These are phyloP conservation scores for Moniliella sp. DNA, from an alignment of 1,284 basidiomycete genomes.

Conservation along the genomic window DNA sequence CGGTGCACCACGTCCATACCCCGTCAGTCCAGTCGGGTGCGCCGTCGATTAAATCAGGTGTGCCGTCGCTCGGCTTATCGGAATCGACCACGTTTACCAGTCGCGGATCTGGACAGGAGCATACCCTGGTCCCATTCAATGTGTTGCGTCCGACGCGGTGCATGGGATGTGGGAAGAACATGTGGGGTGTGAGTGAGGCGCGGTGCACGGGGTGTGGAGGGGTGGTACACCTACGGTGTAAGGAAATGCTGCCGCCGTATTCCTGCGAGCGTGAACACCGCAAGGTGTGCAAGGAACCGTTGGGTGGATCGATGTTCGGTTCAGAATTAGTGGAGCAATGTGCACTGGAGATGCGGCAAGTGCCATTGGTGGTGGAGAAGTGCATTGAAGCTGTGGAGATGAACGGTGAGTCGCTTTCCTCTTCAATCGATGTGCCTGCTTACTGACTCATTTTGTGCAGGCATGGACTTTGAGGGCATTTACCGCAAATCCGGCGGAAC, in stretches of 20 bases:
- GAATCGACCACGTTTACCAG: too few relatives aligned
- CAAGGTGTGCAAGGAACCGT: too few relatives aligned
- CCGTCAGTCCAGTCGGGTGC: too few relatives aligned
- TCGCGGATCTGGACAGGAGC: too few relatives aligned
- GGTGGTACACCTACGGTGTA: too few relatives aligned
- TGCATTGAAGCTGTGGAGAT: slow-evolving; percentile 76
- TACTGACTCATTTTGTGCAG: slow-evolving; percentile 38
- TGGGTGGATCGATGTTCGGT: too few relatives aligned
- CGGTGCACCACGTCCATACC: too few relatives aligned
- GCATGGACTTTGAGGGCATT: slow-evolving; percentile 67
- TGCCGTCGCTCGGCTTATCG: slow-evolving; percentile 1
- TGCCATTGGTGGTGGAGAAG: slow-evolving; percentile 73
- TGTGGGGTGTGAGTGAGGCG: slow-evolving; percentile 81
- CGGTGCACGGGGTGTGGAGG: too few relatives aligned
- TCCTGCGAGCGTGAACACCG: too few relatives aligned
- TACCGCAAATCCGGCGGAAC: slow-evolving; percentile 84
- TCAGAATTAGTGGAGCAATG: too few relatives aligned
- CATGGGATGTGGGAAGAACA: slow-evolving; percentile 85
- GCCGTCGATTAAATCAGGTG: neutral
- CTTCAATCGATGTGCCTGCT: too few relatives aligned
- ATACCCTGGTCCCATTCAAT: slow-evolving; percentile 72
- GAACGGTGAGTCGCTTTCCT: slow-evolving; percentile 42
- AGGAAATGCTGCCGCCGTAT: too few relatives aligned
- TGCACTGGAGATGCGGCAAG: slow-evolving; percentile 49
- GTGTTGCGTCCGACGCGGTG: slow-evolving; percentile 71